Evolutionary conservation across 495 filamentous ascomycete species (phyloP), one percentile per base, ranked within the genome.

Genomic region (Annulohypoxylon stygium): DNA sequence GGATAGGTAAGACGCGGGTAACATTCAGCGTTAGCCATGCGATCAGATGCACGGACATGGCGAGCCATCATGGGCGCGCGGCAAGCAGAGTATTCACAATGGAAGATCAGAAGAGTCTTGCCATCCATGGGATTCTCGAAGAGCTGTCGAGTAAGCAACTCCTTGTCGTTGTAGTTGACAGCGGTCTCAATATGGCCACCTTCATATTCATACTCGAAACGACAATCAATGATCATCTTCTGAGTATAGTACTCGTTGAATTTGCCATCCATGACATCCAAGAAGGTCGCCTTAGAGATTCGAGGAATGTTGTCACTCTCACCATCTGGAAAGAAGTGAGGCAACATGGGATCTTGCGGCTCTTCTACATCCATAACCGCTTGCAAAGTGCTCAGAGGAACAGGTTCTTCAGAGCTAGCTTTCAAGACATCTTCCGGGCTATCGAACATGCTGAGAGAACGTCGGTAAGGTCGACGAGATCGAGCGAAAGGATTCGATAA

Each of bases 31-130:
- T 99, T 99, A 71, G 88, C 82, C 20, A 88, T 87, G 23, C 97
- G 93, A 83, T 99, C 97, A 74, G 90, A 90, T 60, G 92, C 87
- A 65, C 97, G 94, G 57, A 99, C 89, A 78, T 93, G 92, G 67
- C 92, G 91, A 10, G 93, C 93, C 95, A 98, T 98, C 74, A 97
- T 91, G 26, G 96, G 96, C n/a, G 96, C 96, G 25, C 96, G 93
- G 82, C 97, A 95, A 37, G 93, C 95, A 25, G 96, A 98, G 79
- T 98, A 99, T 78, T 99, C 97, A 86, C 97, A 99, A 81, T 99
- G 97, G 71, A 99, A 91, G 64, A 99, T 90, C 53, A 99, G 78
- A 6, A 97, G 85, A 0, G 93, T 95, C 61, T 89, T 91, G 23
- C 87, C 86, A 63, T 89, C 83, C 67, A 89, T 87, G 2, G 86